phyloP scores from a whole-genome alignment of 306 rosid genomes.

The Ammopiptanthus mongolicus region DNA sequence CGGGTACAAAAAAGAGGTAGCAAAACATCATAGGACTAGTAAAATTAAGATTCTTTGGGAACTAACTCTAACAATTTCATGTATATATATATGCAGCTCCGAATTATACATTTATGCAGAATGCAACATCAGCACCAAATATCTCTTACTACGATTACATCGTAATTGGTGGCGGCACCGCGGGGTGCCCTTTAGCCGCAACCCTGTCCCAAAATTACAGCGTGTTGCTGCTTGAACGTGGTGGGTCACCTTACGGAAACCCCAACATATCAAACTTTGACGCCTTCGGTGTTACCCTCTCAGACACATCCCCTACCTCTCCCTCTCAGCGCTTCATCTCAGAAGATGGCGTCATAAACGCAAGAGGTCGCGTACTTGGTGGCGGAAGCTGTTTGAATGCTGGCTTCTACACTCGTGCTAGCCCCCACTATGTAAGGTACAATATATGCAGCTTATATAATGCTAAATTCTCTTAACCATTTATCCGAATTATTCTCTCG shows the following conservation, averaged over 20 bases:
- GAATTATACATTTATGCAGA: constrained; percentile 43
- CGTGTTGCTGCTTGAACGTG: constrained; percentile 74
- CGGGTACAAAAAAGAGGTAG: background rate
- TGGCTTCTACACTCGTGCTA: constrained; percentile 73
- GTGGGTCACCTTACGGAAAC: constrained; percentile 76
- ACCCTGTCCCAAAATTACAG: constrained; percentile 60
- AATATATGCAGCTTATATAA: too few relatives aligned
- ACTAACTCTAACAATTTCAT: too few relatives aligned
- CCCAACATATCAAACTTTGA: constrained; percentile 50
- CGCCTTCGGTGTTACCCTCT: constrained; percentile 58
- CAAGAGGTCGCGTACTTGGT: constrained; percentile 72
- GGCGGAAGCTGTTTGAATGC: constrained; percentile 77
- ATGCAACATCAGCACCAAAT: constrained; percentile 47
- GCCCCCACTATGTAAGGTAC: constrained; percentile 41
- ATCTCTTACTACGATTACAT: constrained; percentile 66
- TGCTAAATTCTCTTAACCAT: too few relatives aligned
- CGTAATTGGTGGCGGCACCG: constrained; percentile 75
- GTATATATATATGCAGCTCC: constrained; percentile 25
- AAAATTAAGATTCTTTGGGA: background rate
- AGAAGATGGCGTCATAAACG: constrained; percentile 72
- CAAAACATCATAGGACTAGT: background rate
- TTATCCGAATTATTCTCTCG: too few relatives aligned
- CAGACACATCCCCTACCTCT: constrained; percentile 59
- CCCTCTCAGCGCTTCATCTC: constrained; percentile 80
- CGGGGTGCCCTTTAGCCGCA: constrained; percentile 86